phyloP scores from a whole-genome alignment of 768 basidiomycete species.

The Obba rivulosa region DNA sequence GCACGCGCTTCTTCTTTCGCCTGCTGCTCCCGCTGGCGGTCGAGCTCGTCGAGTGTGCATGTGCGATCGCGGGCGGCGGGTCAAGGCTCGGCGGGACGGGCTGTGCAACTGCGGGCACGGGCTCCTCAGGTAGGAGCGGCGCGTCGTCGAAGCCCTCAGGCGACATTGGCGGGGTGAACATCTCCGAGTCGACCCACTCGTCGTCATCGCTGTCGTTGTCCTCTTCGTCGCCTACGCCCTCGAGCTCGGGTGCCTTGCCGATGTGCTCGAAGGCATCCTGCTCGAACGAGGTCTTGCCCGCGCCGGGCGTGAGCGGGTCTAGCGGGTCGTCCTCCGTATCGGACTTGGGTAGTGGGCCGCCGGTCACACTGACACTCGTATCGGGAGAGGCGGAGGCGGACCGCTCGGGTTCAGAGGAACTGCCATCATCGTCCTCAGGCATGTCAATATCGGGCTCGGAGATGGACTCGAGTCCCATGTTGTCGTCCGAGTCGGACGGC shows the following conservation, averaged over 20 bases:
- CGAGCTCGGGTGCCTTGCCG: no score
- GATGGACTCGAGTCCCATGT: slow-evolving; percentile 76
- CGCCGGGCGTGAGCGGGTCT: slow-evolving; percentile 66
- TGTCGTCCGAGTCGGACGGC: slow-evolving; percentile 70
- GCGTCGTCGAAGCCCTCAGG: slow-evolving; percentile 3
- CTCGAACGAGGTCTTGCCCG: slow-evolving; percentile 28
- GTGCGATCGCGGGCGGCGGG: slow-evolving; percentile 9
- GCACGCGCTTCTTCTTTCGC: slow-evolving; percentile 36
- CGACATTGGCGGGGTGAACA: slow-evolving; percentile 13
- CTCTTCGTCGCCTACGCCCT: no score
- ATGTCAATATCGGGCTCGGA: slow-evolving; percentile 73
- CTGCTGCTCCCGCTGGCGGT: slow-evolving; percentile 21
- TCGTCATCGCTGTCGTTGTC: slow-evolving; percentile 41
- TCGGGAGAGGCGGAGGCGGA: slow-evolving; percentile 33
- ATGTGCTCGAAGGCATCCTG: neutral
- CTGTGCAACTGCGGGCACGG: neutral
- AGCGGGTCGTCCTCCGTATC: slow-evolving; percentile 72
- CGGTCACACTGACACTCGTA: slow-evolving; percentile 27
- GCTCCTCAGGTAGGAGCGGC: neutral
- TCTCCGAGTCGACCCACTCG: slow-evolving; percentile 61
- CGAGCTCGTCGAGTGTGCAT: slow-evolving; percentile 17
- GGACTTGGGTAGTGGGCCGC: slow-evolving; percentile 45
- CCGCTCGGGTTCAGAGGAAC: slow-evolving; percentile 41
- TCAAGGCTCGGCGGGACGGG: neutral
- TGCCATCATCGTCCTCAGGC: slow-evolving; percentile 40